These are phyloP conservation scores for Annulohypoxylon bovei DNA, from an alignment of 495 filamentous ascomycete genomes.

Conservation along the genomic window DNA sequence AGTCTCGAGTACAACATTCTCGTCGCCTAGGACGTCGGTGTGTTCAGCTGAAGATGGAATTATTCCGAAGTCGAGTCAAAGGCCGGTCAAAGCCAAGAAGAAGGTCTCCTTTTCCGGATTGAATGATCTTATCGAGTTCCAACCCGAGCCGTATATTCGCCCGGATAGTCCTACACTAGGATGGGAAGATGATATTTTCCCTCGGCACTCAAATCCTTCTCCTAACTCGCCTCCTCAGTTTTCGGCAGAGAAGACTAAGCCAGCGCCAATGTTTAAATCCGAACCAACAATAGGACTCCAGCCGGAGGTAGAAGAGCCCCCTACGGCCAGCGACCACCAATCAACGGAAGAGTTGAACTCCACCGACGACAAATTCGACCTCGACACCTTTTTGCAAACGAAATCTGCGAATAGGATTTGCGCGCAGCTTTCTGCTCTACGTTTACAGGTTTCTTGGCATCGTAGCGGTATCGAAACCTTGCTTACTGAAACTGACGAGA, in stretches of 20 bases:
- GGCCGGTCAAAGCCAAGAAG: slow-evolving; percentile 52
- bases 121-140: slow-evolving; percentile 47
- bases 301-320: slow-evolving; percentile 8
- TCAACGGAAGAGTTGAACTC: slow-evolving; percentile 20
- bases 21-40: slow-evolving; percentile 56
- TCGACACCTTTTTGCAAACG: slow-evolving; percentile 49
- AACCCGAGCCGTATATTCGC: slow-evolving; percentile 55
- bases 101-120: slow-evolving; percentile 63
- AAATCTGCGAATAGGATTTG: slow-evolving; percentile 56
- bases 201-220: slow-evolving; percentile 3
- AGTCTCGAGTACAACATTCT: slow-evolving; percentile 51
- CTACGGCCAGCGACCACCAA: neutral
- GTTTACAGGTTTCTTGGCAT: slow-evolving; percentile 53
- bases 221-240: slow-evolving; percentile 20
- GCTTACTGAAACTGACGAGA: slow-evolving; percentile 38
- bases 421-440: slow-evolving; percentile 53
- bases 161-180: slow-evolving; percentile 59
- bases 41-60: slow-evolving; percentile 51
- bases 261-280: slow-evolving; percentile 5
- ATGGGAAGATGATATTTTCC: slow-evolving; percentile 52
- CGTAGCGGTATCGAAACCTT: slow-evolving; percentile 50
- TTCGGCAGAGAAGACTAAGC: slow-evolving; percentile 19
- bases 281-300: neutral
- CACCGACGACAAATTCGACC: slow-evolving; percentile 39
- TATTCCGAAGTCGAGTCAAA: slow-evolving; percentile 27